phyloP scores from a whole-genome alignment of 2,329 filamentous ascomycete species.

The Metarhizium humberi region DNA sequence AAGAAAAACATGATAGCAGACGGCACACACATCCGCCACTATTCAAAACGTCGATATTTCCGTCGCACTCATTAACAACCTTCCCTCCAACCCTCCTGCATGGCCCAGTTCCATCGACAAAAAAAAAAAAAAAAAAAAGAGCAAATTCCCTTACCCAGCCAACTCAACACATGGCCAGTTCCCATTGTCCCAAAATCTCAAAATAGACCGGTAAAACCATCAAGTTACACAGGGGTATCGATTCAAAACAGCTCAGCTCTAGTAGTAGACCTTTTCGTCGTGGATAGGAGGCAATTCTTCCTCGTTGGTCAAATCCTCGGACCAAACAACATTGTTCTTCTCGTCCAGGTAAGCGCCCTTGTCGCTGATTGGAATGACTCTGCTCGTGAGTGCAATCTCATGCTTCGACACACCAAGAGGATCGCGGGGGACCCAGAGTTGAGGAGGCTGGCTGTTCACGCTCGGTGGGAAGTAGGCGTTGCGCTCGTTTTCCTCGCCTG shows the following conservation, averaged over 20 bases:
- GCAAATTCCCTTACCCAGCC: neutral
- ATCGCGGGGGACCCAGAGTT: slow-evolving; percentile 71
- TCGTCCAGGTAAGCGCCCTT: slow-evolving; percentile 61
- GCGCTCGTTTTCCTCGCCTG: slow-evolving; percentile 46
- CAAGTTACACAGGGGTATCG: slow-evolving; percentile 9
- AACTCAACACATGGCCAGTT: neutral
- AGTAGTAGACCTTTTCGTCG: slow-evolving; percentile 36
- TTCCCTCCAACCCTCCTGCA: no score
- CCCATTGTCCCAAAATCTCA: neutral
- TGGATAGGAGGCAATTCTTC: slow-evolving; percentile 33
- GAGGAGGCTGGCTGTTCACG: slow-evolving; percentile 49
- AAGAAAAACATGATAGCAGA: no score
- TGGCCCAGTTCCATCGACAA: neutral
- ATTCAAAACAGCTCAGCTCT: slow-evolving; percentile 9
- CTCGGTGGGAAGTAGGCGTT: slow-evolving; percentile 67
- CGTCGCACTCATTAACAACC: no score
- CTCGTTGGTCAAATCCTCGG: slow-evolving; percentile 18
- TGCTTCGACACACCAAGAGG: slow-evolving; percentile 58
- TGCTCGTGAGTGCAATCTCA: slow-evolving; percentile 58
- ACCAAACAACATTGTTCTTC: slow-evolving; percentile 41
- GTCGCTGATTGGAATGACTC: slow-evolving; percentile 62
- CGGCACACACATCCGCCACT: no score
- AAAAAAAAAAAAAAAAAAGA: neutral
- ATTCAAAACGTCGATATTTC: no score
- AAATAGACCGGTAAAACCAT: neutral